Conservation (phyloP, 306 rosid genomes). For the Crotalaria pallida region DNA sequence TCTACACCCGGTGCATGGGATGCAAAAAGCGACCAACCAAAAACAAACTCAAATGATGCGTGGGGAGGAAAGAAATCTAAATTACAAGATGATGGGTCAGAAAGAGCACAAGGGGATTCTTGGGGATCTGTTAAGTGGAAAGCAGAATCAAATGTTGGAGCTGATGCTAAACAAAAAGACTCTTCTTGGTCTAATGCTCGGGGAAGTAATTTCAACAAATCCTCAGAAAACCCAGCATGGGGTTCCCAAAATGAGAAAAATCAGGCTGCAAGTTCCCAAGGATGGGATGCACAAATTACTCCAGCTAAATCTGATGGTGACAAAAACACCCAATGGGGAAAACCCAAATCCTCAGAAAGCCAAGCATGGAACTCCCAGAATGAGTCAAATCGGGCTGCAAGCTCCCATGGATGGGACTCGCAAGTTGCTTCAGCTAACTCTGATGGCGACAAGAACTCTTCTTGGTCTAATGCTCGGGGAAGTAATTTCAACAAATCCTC, state of each 20-base stretch:
- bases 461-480: background rate
- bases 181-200: slow-evolving; percentile 15
- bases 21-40: background rate
- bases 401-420: slow-evolving; percentile 55
- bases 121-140: slow-evolving; percentile 5
- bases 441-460: slow-evolving; percentile 32
- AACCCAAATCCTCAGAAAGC: slow-evolving; percentile 28
- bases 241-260: slow-evolving; percentile 32
- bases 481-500: slow-evolving; percentile 1
- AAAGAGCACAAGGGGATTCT: background rate
- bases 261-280: slow-evolving; percentile 32
- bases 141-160: slow-evolving; percentile 3
- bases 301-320: slow-evolving; percentile 38
- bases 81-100: background rate
- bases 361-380: slow-evolving; percentile 34
- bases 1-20: slow-evolving; percentile 18
- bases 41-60: background rate
- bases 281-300: slow-evolving; percentile 52
- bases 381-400: slow-evolving; percentile 31
- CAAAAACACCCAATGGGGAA: slow-evolving; percentile 41
- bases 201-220: background rate
- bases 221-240: slow-evolving; percentile 36
- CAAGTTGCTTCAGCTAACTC: slow-evolving; percentile 33
- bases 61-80: background rate
- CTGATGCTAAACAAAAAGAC: slow-evolving; percentile 10